Base-by-base conservation (phyloP, 768 basidiomycete species). In the Pseudohyphozyma bogoriensis region DNA sequence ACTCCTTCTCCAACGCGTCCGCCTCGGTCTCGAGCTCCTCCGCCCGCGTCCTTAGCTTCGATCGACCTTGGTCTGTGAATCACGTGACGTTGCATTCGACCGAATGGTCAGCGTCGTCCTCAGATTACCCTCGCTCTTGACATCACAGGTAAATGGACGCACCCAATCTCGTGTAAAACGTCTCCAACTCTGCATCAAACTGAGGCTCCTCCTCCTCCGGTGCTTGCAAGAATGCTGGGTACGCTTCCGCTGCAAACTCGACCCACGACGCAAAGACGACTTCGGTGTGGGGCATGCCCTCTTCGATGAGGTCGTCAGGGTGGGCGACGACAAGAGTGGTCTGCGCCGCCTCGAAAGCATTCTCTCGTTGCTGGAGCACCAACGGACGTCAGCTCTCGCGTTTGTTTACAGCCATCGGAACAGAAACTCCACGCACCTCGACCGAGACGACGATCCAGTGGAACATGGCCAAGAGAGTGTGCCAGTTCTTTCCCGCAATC, bases 401-500 rank as follows among this genome's bases (percentile, higher is more conserved):
- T n/a, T 6, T 15, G 52, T 2, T 16, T 28, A 4, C 16, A 2
- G 36, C 28, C 13, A 9, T 26, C 11, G 7, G 16, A 18, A 8
- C 16, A 51, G 24, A 15, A 15, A 18, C 2, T n/a, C n/a, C n/a
- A 46, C 63, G 20, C 29, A 92, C 93, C 76, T 85, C 85, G 69
- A 86, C 85, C 65, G 88, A 73, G 68, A 88, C 85, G 11, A 87
- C 87, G 18, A 99, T 76, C 95, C 95, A 99, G 73, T 92, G 86
- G 36, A 97, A 72, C 69, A 87, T 86, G 26, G 87, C 93, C 20
- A 97, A 77, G 29, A 95, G 74, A 26, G 82, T 78, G 0, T 89
- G 88, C 95, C 93, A 97, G n/a, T 85, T 84, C 74, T 89, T 86
- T 77, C 86, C 85, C 0, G 88, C 92, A 0, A 90, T 87, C 3